Base-by-base conservation (phyloP, 2,329 filamentous ascomycete species). In the Graphilbum ipis-grandicollis region DNA sequence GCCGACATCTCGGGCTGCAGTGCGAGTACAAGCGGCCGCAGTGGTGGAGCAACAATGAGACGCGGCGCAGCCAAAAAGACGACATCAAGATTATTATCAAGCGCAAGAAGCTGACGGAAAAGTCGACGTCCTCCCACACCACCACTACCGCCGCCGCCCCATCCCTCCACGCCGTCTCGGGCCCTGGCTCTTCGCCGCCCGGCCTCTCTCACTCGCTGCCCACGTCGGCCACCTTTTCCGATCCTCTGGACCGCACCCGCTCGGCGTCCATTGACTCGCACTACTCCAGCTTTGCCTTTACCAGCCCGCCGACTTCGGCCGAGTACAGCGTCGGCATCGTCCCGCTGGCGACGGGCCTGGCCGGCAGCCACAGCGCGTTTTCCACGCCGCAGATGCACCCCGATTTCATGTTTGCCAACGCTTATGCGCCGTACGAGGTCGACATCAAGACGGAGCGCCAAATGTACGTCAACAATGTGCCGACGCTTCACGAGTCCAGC, bases 11-110 rank as follows among this genome's bases (percentile, higher is more conserved):
- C 39, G 80, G 81, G 37, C 68, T 98, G 39, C 68, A 70, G 50
- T 98, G 90, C 63, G 85, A 96, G 65, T 98, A 96, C 65, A 93
- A 93, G 68, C 68, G 86, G 52, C 90, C 90, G 28, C 74, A 82
- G 60, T 98, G 90, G 90, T 98, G 90, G 90, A 81, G 79, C 60
- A 94, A 90, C 66, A 80, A 81, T 52, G 85, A 93, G 44, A 75
- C 80, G 52, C 71, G 90, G 47, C 74, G 79, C 49, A 63, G 76
- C 39, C 84, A 94, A 56, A 98, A 96, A 63, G 90, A 96, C 54
- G 65, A 78, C 47, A 93, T 98, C 68, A 98, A 98, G 69, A 79
- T 80, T 58, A 83, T 88, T 58, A 96, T 98, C 66, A 94, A 93
- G 73, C 75, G 79, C 54, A 96, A 90, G 54, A 96, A 96, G 71